phyloP scores from a whole-genome alignment of 345 rosid species.

The Citrus mangshanensis region DNA sequence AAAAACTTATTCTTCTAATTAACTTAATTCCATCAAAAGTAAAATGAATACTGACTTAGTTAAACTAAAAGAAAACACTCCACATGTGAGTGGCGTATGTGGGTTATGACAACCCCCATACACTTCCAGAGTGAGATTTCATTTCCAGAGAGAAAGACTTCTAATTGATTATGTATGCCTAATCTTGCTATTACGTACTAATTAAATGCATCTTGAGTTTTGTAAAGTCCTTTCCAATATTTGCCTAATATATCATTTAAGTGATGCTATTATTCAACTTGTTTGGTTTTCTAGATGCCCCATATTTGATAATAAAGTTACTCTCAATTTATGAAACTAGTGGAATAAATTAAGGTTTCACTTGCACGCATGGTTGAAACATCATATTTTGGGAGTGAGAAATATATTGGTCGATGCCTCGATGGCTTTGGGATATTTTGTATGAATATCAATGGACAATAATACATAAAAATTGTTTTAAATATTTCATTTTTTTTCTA shows the following conservation, averaged over 20 bases:
- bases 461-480: too few species aligned
- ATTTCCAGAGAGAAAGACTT: neutral
- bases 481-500: too few species aligned
- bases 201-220: neutral
- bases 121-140: too few species aligned
- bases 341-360: neutral
- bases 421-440: too few species aligned
- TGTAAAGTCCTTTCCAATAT: neutral
- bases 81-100: too few species aligned
- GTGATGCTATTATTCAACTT: neutral
- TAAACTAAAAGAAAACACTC: too few species aligned
- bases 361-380: neutral
- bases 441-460: too few species aligned
- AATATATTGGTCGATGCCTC: neutral
- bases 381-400: neutral
- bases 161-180: neutral
- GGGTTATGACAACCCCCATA: too few species aligned
- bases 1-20: too few species aligned
- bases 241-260: constrained; percentile 5
- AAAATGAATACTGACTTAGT: neutral
- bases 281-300: neutral
- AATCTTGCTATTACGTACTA: neutral
- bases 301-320: neutral
- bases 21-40: too few species aligned
- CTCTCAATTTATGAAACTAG: neutral